Conservation (phyloP, 768 basidiomycete genomes). For the Rhodotorula taiwanensis region DNA sequence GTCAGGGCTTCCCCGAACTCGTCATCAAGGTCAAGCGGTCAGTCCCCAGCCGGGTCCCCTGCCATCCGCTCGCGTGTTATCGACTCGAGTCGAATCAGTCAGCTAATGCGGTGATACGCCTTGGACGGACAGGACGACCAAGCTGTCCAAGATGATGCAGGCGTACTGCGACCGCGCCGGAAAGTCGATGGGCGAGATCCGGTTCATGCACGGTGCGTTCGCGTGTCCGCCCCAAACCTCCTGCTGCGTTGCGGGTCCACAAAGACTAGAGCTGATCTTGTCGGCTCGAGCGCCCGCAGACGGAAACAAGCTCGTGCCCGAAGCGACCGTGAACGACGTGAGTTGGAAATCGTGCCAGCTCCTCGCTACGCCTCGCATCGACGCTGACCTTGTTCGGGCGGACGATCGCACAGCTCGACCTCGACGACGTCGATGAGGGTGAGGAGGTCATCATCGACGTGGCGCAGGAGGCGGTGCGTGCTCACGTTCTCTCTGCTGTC, state of each 20-base stretch:
- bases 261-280: too few species aligned
- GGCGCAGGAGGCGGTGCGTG: constrained; percentile 30
- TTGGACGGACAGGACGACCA: constrained; percentile 26
- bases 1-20: constrained; percentile 36
- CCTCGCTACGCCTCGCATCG: too few species aligned
- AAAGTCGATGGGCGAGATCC: constrained; percentile 25
- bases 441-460: constrained; percentile 32
- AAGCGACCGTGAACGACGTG: too few species aligned
- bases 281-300: too few species aligned
- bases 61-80: too few species aligned
- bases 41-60: too few species aligned
- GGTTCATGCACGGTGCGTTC: constrained; percentile 36
- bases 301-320: background rate
- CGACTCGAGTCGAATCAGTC: too few species aligned
- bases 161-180: constrained; percentile 37
- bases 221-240: too few species aligned
- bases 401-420: constrained; percentile 23
- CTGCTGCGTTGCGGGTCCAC: too few species aligned
- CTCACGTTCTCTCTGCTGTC: background rate
- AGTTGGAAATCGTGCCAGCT: too few species aligned
- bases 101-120: too few species aligned
- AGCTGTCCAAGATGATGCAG: constrained; percentile 36
- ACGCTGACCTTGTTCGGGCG: background rate
- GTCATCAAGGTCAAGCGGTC: constrained; percentile 37
- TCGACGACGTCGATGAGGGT: constrained; percentile 32